phyloP scores from a whole-genome alignment of 2,329 filamentous ascomycete species.

The Seiridium cupressi region DNA sequence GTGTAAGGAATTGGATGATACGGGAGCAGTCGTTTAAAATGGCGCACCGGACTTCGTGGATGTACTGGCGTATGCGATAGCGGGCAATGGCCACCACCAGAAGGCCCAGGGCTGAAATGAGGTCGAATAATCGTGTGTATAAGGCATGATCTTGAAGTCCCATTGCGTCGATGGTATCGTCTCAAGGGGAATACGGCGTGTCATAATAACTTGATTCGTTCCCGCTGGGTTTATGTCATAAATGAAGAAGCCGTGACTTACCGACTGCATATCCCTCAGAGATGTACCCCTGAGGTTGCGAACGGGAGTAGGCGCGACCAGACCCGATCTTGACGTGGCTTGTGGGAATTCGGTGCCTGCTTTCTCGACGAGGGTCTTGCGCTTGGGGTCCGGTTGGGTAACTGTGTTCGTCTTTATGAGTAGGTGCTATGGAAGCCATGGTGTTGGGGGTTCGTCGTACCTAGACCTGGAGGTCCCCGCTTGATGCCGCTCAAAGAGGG shows the following conservation, averaged over 20 bases:
- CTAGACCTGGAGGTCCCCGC: conserved; percentile 46
- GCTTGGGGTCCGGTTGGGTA: conserved; percentile 55
- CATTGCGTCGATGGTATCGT: not conserved
- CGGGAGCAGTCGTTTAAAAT: not conserved
- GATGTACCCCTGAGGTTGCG: conserved; percentile 46
- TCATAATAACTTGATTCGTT: not conserved
- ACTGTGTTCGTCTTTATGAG: conserved; percentile 34
- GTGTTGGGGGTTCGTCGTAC: conserved; percentile 27
- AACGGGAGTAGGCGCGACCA: conserved; percentile 37
- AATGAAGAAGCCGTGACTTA: not conserved
- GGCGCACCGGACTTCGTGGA: not conserved
- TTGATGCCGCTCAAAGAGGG: conserved; percentile 43
- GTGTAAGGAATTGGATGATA: not conserved
- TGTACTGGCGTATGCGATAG: not conserved
- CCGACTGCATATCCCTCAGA: conserved; percentile 23
- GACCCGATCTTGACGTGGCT: conserved; percentile 30
- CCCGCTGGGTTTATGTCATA: not conserved
- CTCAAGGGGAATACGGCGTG: not conserved
- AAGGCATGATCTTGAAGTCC: not conserved
- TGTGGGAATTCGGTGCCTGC: conserved; percentile 47
- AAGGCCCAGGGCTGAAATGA: not conserved
- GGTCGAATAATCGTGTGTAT: not conserved
- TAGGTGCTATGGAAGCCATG: conserved; percentile 11
- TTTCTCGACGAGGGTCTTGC: conserved; percentile 56
- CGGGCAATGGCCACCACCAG: not conserved